Evolutionary conservation across 306 rosid species (phyloP).

Genomic region (Citrullus amarus): DNA sequence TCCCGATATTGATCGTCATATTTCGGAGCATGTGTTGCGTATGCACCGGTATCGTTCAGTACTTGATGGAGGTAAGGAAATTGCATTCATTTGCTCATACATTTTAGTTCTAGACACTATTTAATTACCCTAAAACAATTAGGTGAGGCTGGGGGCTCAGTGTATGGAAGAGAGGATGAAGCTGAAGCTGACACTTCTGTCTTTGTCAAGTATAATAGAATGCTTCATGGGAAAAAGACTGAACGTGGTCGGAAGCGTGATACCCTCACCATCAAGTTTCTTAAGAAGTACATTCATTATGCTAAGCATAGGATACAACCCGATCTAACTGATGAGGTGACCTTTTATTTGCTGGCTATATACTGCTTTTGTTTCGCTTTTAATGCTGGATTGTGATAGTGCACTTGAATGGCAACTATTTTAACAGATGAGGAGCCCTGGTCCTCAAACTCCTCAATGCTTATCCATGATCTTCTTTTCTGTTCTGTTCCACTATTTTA

Average conservation of each 20-base stretch:
- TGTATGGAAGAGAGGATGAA: constrained; percentile 90
- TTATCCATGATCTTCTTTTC: constrained; percentile 6
- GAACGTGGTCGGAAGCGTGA: constrained; percentile 62
- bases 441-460: background rate
- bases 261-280: constrained; percentile 83
- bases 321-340: constrained; percentile 89
- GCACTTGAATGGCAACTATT: background rate
- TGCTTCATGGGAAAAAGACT: constrained; percentile 80
- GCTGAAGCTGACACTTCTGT: constrained; percentile 56
- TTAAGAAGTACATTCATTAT: constrained; percentile 89
- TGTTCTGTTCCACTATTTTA: background rate
- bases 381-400: background rate
- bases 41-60: constrained; percentile 89
- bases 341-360: background rate
- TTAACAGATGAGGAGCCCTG: background rate
- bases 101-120: background rate
- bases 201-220: constrained; percentile 80
- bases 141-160: constrained; percentile 68
- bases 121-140: constrained; percentile 14
- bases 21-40: constrained; percentile 91
- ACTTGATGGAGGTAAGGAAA: constrained; percentile 59
- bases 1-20: constrained; percentile 87
- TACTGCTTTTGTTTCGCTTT: background rate
- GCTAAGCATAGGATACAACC: constrained; percentile 99
- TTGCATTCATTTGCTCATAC: constrained; percentile 16